Evolutionary conservation across 768 basidiomycete genomes (phyloP), one percentile per base, ranked within the genome.

Genomic region (Mycena sanguinolenta): DNA sequence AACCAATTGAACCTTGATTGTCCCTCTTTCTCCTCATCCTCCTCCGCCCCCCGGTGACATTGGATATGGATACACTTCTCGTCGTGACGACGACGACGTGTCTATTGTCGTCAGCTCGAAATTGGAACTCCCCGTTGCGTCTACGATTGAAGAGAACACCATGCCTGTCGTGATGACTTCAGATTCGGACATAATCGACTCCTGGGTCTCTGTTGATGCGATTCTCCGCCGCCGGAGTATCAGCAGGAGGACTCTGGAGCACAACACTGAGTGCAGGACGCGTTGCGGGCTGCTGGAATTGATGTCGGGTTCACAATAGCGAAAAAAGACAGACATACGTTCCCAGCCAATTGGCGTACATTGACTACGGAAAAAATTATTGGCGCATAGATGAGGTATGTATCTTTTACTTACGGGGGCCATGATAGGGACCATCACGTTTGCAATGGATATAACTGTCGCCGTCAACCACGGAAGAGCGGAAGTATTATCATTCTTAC

Each of bases 181-280:
- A 13, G 54, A 27, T 12, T 61, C 65, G n/a, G 63, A 71, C 58
- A 46, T 66, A 69, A 38, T 77, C 67, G 66, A 79, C 77, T 21
- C 58, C 69, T 63, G 23, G 25, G 6, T 46, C 75, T 12, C 74
- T 75, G 61, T 78, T 63, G 50, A 64, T 67, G 13, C 73, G 32
- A 27, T 67, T 60, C 30, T 73, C 32, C 79, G 78, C 73, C 79
- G 79, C 25, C 79, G 77, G 13, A 82, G 75, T 49, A 86, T 84
- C 36, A 82, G 77, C 46, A 86, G 75, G 7, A 86, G 78, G 23
- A 85, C 83, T 28, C 84, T 81, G 34, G 75, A 83, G 73, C 82
- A 84, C 46, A 85, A 74, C 16, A 85, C 76, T 17, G 83, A 84
- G 73, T 85, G 84, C n/a, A 85, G 70, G 30, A 84, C 82, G 38